Base-by-base conservation (phyloP, 116 monocot genomes). In the Papilionanthe hybrid region DNA sequence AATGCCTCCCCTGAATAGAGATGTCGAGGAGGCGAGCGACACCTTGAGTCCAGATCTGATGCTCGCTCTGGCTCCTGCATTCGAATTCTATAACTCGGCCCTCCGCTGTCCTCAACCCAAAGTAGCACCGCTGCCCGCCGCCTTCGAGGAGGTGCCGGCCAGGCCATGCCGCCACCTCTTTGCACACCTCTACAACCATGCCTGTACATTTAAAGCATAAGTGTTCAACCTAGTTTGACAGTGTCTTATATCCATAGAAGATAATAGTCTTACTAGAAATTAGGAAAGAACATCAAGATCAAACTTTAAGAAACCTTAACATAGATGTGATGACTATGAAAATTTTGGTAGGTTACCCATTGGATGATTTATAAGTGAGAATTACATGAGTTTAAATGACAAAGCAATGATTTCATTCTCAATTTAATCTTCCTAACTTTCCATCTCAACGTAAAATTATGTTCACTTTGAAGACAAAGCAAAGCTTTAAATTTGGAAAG, bases 1-100 rank as follows among this genome's bases (percentile, higher is more conserved):
- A 15, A 71, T 18, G 71, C 71, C 37, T 71, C 5, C 71, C 71
- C 13, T 71, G 71, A 5, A 17, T 13, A 15, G 73, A 42, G 44
- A 73, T 20, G 42, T 73, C 49, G 15, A 99, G 90, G 1, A 99
- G 84, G 41, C 90, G 91, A 20, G 89, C 43, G 5, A 89, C 90
- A 3, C 99, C 99, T 72, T 90, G 90, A 7, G 93, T 95, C 91
- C 91, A 99, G 73, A 93, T 86, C 73, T 95, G 93, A n/a, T 82
- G 90, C 73, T 95, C 99, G 27, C 89, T 77, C 79, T 85, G 91
- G 83, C 83, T 89, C 78, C 88, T 72, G 93, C 95, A 95, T 78
- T 99, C 99, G 55, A 99, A 99, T 72, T 99, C 95, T 19, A 99
- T 95, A 4, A 99, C 89, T 27, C 99, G 83, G 15, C 80, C 84